Conservation (phyloP, 2,329 filamentous ascomycete genomes). For the Verticillium klebahnii region DNA sequence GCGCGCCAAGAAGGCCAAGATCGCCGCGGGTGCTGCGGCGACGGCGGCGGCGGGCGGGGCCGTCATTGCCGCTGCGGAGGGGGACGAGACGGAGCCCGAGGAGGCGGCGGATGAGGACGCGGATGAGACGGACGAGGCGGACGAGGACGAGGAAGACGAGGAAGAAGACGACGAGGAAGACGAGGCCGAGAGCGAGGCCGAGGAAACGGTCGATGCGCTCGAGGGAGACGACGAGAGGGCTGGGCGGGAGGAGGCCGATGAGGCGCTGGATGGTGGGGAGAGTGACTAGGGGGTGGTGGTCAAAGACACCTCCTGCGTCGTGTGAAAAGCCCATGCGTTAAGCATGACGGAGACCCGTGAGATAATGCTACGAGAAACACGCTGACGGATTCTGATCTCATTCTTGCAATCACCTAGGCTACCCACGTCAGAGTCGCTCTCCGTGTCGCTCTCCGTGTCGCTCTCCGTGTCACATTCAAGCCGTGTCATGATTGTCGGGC, state of each 20-base stretch:
- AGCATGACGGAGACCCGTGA: no score
- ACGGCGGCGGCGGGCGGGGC: constrained; percentile 30
- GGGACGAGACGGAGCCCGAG: constrained; percentile 37
- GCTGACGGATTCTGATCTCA: no score
- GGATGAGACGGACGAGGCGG: constrained; percentile 33
- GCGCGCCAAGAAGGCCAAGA: constrained; percentile 40
- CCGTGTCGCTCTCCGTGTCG: no score
- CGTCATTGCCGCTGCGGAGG: constrained; percentile 23
- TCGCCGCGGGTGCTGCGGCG: constrained; percentile 32
- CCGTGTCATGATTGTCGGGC: no score
- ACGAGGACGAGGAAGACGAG: constrained; percentile 36
- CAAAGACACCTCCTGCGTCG: no score
- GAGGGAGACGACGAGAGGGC: constrained; percentile 44
- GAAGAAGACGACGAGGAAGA: constrained; percentile 41
- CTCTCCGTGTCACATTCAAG: no score
- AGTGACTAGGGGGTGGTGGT: constrained; percentile 39
- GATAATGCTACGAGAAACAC: no score
- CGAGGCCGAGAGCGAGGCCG: constrained; percentile 47
- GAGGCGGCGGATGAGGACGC: constrained; percentile 44
- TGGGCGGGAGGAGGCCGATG: constrained; percentile 49
- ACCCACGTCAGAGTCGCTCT: no score
- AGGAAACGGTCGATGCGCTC: constrained; percentile 48
- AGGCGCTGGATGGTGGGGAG: constrained; percentile 59
- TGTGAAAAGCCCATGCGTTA: no score
- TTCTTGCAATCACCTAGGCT: no score